These are phyloP conservation scores for Lentinula sp. DNA, from an alignment of 768 basidiomycete species.

Conservation along the genomic window DNA sequence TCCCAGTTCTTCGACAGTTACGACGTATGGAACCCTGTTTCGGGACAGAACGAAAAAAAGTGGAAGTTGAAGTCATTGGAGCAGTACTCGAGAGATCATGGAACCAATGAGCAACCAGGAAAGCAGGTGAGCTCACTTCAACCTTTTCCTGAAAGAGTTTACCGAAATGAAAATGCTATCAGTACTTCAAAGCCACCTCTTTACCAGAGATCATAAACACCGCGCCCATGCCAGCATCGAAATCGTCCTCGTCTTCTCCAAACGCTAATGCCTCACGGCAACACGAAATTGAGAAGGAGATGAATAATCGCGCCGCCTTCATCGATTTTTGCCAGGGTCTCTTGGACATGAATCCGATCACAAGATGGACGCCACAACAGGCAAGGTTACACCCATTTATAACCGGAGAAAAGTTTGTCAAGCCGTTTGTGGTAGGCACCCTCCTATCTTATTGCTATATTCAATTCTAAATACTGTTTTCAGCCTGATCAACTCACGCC, in stretches of 20 bases:
- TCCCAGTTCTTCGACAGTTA: conserved; percentile 86
- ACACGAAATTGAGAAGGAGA: conserved; percentile 90
- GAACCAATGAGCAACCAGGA: conserved; percentile 93
- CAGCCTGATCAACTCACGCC: conserved; percentile 48
- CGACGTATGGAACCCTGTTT: conserved; percentile 55
- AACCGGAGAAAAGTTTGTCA: conserved; percentile 92
- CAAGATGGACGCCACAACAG: conserved; percentile 96
- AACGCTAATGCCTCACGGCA: conserved; percentile 27
- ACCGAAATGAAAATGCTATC: neutral
- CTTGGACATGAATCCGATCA: conserved; percentile 89
- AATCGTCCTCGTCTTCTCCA: conserved; percentile 37
- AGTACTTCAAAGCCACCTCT: conserved; percentile 94
- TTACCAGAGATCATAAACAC: conserved; percentile 94
- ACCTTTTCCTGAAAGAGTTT: neutral
- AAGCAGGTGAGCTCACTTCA: conserved; percentile 41
- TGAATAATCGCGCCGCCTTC: conserved; percentile 90
- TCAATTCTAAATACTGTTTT: neutral
- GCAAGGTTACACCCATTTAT: conserved; percentile 96
- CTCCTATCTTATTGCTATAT: neutral
- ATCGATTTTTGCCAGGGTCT: conserved; percentile 97
- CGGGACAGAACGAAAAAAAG: conserved; percentile 73
- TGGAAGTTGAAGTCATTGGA: conserved; percentile 87
- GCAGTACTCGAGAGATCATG: conserved; percentile 93
- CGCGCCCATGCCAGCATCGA: conserved; percentile 86
- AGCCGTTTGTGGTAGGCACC: conserved; percentile 69